Base-by-base conservation (phyloP, 495 filamentous ascomycete genomes). In the Beverwykella pulmonaria region DNA sequence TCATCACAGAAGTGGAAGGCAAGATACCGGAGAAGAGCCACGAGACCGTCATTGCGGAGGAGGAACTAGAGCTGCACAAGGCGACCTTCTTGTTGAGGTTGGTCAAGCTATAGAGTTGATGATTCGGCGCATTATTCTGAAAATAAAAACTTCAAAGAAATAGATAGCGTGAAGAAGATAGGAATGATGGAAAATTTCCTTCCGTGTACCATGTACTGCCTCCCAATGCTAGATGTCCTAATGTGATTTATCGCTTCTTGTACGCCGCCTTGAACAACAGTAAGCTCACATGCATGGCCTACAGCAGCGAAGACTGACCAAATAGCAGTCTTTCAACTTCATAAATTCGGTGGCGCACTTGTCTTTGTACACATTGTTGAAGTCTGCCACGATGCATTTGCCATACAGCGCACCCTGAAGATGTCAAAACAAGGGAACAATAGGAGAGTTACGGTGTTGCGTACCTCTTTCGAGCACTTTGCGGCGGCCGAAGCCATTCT, bases 351-450 rank as follows among this genome's bases (percentile, higher is more conserved):
- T 86, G 1, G 82, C 81, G 73, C 94, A 99, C 81, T 93, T 92
- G 75, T 97, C 92, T 70, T 96, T 96, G 68, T 93, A 84, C 4
- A 97, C 86, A 23, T 91, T 86, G 73, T 92, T 93, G 77, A 95
- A 98, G 74, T 99, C 93, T 9, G 85, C 85, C 34, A 94, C 82
- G 61, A 99, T 86, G 75, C 94, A 99, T 82, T 92, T 92, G 55
- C 94, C 94, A 72, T 98, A 99, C 17, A 84, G 82, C 8, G 91
- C 82, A 54, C 90, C 87, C 93, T 98, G 63, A 10, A 19, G 36
- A 53, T 1, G 67, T 41, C 54, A 39, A 53, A 26, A 41, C 5
- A 27, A 22, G 59, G 49, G 57, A 32, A 46, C 20, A 9, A 63
- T 8, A n/a, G 15, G 36, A 44, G 17, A 30, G 1, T 47, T 19